A percentile compares a stretch with the other conserved stretches of the same genome.
Conservation (phyloP, 2,329 filamentous ascomycete genomes). For the Pseudogymnoascus sp. region DNA sequence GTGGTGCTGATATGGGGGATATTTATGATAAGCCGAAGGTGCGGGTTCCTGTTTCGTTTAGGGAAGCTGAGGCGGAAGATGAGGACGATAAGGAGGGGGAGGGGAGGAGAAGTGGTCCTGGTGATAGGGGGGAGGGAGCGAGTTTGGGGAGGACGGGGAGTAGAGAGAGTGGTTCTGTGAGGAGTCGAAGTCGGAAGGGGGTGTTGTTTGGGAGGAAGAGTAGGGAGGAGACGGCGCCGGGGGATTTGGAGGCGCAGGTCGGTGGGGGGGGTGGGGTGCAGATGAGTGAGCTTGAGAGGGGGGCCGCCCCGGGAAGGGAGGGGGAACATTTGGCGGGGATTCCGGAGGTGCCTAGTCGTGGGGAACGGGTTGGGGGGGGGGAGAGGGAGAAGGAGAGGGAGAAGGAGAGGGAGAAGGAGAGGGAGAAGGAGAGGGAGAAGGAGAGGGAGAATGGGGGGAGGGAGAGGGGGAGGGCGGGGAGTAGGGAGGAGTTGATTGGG, state of each 20-base stretch:
- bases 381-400: too few relatives aligned
- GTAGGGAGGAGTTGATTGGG: background rate
- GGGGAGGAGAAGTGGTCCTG: background rate
- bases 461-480: background rate
- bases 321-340: background rate
- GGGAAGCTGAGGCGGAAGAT: background rate
- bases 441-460: background rate
- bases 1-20: conserved; percentile 53
- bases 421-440: background rate
- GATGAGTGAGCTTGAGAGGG: background rate
- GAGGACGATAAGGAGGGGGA: background rate
- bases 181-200: background rate
- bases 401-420: background rate
- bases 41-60: conserved; percentile 22
- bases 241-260: background rate
- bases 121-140: background rate
- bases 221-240: background rate
- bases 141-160: background rate
- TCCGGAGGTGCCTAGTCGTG: background rate
- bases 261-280: background rate
- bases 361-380: too few relatives aligned
- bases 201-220: background rate
- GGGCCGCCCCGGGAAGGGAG: background rate
- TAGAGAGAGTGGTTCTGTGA: background rate
- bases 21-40: conserved; percentile 49